These are phyloP conservation scores for Zarea fungicola DNA, from an alignment of 2,329 filamentous ascomycete genomes.

Conservation along the genomic window DNA sequence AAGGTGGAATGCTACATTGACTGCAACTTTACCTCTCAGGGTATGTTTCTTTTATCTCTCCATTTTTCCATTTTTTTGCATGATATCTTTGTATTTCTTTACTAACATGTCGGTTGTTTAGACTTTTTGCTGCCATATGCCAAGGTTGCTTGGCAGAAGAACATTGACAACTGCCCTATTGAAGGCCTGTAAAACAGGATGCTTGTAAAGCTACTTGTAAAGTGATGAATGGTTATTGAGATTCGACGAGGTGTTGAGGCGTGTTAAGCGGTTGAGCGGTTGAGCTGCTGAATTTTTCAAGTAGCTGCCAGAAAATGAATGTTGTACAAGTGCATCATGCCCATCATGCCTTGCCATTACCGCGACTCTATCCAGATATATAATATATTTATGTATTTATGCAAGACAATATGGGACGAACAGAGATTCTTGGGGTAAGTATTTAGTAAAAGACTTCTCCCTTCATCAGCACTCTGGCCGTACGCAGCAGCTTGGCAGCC, in stretches of 20 bases:
- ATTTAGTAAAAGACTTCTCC: conserved; percentile 40
- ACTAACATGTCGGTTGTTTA: conserved; percentile 15
- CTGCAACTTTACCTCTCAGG: conserved; percentile 34
- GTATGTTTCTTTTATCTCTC: conserved; percentile 11
- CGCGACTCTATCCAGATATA: not conserved
- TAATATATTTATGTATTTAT: too few species aligned
- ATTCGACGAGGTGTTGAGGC: not conserved
- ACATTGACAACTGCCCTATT: conserved; percentile 30
- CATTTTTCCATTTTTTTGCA: not conserved
- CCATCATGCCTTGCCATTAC: not conserved
- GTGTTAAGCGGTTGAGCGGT: not conserved
- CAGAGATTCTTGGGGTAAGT: too few species aligned
- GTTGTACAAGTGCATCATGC: not conserved
- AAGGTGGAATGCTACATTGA: conserved; percentile 35
- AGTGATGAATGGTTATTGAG: conserved; percentile 3
- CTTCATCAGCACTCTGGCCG: conserved; percentile 45
- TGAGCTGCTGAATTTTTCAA: not conserved
- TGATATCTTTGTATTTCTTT: not conserved
- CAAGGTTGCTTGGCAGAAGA: conserved; percentile 32
- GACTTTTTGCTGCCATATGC: conserved; percentile 36
- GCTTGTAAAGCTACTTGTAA: not conserved
- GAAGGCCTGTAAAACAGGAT: not conserved
- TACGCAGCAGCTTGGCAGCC: conserved; percentile 41
- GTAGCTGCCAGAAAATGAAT: not conserved
- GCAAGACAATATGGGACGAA: too few species aligned